Evolutionary conservation across 305 asterid species (phyloP).

Genomic region (Plantago rigida): DNA sequence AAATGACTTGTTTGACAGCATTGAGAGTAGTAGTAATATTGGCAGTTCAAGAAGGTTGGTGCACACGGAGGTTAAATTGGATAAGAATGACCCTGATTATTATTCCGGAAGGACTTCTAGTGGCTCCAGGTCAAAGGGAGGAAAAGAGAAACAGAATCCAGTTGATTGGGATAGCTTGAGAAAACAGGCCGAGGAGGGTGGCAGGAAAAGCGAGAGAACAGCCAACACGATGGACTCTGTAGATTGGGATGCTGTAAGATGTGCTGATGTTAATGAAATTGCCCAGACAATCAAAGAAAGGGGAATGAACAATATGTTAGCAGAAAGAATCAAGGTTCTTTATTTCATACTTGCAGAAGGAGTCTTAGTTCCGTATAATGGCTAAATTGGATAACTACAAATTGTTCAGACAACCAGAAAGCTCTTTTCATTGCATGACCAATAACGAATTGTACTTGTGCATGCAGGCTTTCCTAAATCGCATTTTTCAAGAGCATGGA

Average conservation of each 20-base stretch:
- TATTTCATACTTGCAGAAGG: conserved; percentile 20
- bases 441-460: not conserved
- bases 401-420: conserved; percentile 19
- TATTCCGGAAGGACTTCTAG: conserved; percentile 32
- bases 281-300: conserved; percentile 76
- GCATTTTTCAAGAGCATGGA: conserved; percentile 27
- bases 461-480: conserved; percentile 34
- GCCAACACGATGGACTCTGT: conserved; percentile 62
- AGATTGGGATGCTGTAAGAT: conserved; percentile 90
- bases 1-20: conserved; percentile 34
- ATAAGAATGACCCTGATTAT: conserved; percentile 27
- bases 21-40: conserved; percentile 38
- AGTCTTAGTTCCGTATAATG: conserved; percentile 10
- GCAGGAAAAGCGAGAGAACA: conserved; percentile 51
- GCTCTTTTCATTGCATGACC: conserved; percentile 14
- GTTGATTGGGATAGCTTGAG: conserved; percentile 80
- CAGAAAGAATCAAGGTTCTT: conserved; percentile 79
- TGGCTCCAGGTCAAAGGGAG: conserved; percentile 41
- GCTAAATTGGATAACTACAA: conserved; percentile 5
- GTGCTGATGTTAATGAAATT: conserved; percentile 72
- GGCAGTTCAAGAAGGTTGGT: conserved; percentile 37
- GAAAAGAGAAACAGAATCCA: conserved; percentile 47
- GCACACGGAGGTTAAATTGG: conserved; percentile 37
- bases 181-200: conserved; percentile 38
- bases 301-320: conserved; percentile 95